Evolutionary conservation across 345 rosid species (phyloP).

Genomic region (Salix koriyanagi): DNA sequence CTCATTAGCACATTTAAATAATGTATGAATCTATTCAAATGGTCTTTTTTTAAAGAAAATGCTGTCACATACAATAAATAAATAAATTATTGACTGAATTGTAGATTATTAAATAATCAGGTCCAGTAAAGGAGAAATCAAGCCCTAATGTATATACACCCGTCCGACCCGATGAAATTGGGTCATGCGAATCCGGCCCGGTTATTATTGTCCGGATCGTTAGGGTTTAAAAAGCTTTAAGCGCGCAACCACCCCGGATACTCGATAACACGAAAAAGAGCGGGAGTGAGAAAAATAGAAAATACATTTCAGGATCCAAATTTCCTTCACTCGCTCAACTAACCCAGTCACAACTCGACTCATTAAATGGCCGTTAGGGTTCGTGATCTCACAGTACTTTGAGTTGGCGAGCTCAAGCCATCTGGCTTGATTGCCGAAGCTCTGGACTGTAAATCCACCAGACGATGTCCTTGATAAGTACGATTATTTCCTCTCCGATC

Average conservation of each 20-base stretch:
- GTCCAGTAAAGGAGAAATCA: no score
- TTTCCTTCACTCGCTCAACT: background rate
- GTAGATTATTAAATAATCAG: no score
- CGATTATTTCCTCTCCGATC: conserved; percentile 75
- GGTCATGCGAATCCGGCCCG: background rate
- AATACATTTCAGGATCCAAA: background rate
- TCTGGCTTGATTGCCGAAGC: conserved; percentile 84
- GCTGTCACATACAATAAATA: no score
- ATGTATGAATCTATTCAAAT: no score
- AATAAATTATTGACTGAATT: no score
- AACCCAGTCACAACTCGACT: conserved; percentile 10
- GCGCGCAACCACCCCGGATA: background rate
- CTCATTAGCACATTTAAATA: no score
- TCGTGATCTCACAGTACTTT: conserved; percentile 67
- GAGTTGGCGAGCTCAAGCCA: conserved; percentile 94
- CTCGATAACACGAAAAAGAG: conserved; percentile 6
- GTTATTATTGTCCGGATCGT: background rate
- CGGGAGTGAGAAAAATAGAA: conserved; percentile 7
- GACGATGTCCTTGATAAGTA: conserved; percentile 41
- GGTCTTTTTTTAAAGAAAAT: no score
- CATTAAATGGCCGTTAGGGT: conserved; percentile 52
- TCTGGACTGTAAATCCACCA: conserved; percentile 54
- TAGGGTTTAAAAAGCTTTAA: background rate
- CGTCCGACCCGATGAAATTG: background rate
- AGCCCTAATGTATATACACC: no score